Conservation (phyloP, 164 flowering plant species). For the Kingdonia uniflora region DNA sequence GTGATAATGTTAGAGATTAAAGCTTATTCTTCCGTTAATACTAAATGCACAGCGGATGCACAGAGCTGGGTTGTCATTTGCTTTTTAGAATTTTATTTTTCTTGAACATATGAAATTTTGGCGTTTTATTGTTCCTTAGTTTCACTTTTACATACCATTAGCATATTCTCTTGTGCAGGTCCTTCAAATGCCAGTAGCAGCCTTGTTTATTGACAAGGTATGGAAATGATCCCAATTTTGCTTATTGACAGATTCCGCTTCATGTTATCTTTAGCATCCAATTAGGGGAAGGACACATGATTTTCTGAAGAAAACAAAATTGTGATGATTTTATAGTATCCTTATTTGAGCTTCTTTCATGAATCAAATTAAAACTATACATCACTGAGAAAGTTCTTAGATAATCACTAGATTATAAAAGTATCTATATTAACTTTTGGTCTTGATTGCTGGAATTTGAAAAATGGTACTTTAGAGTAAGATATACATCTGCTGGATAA, state of each 20-base stretch:
- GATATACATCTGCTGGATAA: too few species aligned
- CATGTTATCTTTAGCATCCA: neutral
- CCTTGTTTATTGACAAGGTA: slow-evolving; percentile 67
- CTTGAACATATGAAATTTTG: neutral
- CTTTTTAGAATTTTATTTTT: neutral
- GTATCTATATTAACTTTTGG: too few species aligned
- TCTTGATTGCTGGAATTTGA: too few species aligned
- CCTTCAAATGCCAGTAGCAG: slow-evolving; percentile 63
- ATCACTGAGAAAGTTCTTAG: too few species aligned
- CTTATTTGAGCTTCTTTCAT: too few species aligned
- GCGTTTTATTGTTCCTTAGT: neutral
- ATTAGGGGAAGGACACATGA: neutral
- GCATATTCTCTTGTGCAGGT: slow-evolving; percentile 36
- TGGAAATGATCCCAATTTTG: neutral
- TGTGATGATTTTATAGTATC: too few species aligned
- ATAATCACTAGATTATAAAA: too few species aligned
- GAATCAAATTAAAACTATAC: too few species aligned
- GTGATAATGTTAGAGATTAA: neutral
- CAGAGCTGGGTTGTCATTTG: neutral
- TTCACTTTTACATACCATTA: too few species aligned
- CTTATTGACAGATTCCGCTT: neutral
- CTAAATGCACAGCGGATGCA: neutral
- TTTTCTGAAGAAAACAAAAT: neutral
- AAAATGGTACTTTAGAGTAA: too few species aligned
- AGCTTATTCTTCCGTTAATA: neutral